Base-by-base conservation (phyloP, 2,329 filamentous ascomycete species). In the Monilinia aucupariae region DNA sequence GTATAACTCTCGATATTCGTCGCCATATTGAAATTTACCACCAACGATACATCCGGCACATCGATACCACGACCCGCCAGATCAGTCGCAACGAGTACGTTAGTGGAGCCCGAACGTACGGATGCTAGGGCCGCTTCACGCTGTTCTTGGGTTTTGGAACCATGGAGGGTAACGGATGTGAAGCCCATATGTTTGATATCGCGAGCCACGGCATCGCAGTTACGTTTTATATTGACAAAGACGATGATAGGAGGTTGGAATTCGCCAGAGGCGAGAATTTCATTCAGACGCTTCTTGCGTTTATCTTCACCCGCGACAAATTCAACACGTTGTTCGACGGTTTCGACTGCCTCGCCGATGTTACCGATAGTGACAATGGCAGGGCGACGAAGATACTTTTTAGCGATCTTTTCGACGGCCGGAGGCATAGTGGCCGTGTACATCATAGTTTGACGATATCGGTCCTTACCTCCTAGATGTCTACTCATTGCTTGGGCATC, bases 1-100 rank as follows among this genome's bases (percentile, higher is more conserved):
- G 93, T 97, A 75, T 99, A 99, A 73, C 85, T 89, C 78, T 99
- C 94, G 69, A 99, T 97, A 69, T 82, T 91, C 15, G 79, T 86
- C 0, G 94, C 89, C 94, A 99, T 97, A 81, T 97, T 99, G 84
- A 97, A 99, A 80, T 99, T 99, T 75, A 99, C 83, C 63, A 99
- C 94, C 65, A 99, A 83, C 66, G 85, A 90, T 48, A 99, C 94
- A 73, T 97, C 94, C 0, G 90, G 87, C 4, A 99, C 92, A 77
- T 99, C 94, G 75, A 99, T 97, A 91, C 94, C 94, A 80, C 94
- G 87, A 67, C 93, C 94, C 0, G 94, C 94, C 63, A 99, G 80
- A 78, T 99, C 94, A 1, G 94, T 99, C 0, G 94, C 94, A 59
- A 99, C 94, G 45, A 99, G 84, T 0, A 99, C 90, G 66, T 96